phyloP scores from a whole-genome alignment of 75 land plant species.

The Azolla pinnata region DNA sequence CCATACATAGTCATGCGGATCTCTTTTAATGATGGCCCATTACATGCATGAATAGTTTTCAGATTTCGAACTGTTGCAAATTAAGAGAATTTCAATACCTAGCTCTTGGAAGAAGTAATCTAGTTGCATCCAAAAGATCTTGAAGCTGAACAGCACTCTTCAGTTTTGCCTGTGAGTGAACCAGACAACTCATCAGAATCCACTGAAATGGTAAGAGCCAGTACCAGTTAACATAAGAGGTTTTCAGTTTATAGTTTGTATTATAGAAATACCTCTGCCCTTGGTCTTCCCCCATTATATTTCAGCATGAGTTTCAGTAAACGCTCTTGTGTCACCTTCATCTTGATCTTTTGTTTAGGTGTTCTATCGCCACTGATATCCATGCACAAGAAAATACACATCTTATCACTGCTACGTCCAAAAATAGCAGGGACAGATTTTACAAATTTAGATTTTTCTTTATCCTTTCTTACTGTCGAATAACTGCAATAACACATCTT shows the following conservation, averaged over 20 bases:
- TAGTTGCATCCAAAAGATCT: slow-evolving; percentile 91
- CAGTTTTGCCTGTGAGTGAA: slow-evolving; percentile 64
- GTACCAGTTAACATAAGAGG: neutral
- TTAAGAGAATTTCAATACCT: too few species aligned
- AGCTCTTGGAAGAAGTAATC: slow-evolving; percentile 79
- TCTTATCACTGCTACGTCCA: neutral
- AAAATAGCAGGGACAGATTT: neutral
- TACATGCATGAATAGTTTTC: too few species aligned
- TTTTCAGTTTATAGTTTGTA: neutral
- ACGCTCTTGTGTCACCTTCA: slow-evolving; percentile 91
- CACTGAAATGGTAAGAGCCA: neutral
- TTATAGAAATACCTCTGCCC: slow-evolving; percentile 56
- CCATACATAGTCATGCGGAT: too few species aligned
- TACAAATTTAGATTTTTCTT: neutral
- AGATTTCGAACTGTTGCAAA: too few species aligned
- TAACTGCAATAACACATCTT: slow-evolving; percentile 85
- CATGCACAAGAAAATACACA: neutral
- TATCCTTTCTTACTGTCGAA: slow-evolving; percentile 64
- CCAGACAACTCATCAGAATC: neutral
- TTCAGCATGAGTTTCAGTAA: slow-evolving; percentile 86
- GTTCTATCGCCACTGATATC: slow-evolving; percentile 85
- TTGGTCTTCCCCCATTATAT: slow-evolving; percentile 88
- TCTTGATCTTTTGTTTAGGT: slow-evolving; percentile 95
- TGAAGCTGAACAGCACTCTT: slow-evolving; percentile 97
- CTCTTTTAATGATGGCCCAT: too few species aligned